These are phyloP conservation scores for Tillandsia leiboldiana DNA, from an alignment of 176 grass and related monocot genomes.

Conservation along the genomic window DNA sequence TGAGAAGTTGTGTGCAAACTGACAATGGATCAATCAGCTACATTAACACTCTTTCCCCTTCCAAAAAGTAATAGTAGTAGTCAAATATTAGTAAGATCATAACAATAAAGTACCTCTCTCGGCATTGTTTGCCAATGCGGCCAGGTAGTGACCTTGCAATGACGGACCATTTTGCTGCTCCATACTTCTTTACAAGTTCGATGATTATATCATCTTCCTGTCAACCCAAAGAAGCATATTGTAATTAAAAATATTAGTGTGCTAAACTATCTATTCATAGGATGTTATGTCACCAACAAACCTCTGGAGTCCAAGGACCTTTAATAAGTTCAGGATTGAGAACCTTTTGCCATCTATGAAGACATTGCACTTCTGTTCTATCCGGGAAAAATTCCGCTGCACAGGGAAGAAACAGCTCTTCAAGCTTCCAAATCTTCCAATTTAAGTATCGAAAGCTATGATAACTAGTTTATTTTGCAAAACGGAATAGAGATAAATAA, in stretches of 20 bases:
- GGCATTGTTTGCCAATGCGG: slow-evolving; percentile 23
- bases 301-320: slow-evolving; percentile 93
- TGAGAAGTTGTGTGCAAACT: too few species aligned
- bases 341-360: slow-evolving; percentile 98
- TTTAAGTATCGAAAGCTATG: too few species aligned
- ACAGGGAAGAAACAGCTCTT: slow-evolving; percentile 11
- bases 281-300: slow-evolving; percentile 25
- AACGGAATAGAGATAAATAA: too few species aligned
- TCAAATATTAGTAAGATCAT: neutral
- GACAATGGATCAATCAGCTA: too few species aligned
- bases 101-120: slow-evolving; percentile 11
- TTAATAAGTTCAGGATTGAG: slow-evolving; percentile 98
- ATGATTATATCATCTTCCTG: slow-evolving; percentile 21
- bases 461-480: too few species aligned
- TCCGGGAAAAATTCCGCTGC: slow-evolving; percentile 79
- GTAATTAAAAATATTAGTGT: neutral
- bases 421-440: too few species aligned
- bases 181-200: slow-evolving; percentile 15
- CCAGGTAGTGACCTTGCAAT: slow-evolving; percentile 18
- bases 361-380: slow-evolving; percentile 96
- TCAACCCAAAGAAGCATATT: neutral
- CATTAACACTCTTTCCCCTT: too few species aligned
- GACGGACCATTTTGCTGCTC: slow-evolving; percentile 21
- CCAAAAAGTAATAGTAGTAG: neutral
- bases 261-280: neutral